Conservation (phyloP, 225 moss, liverwort and hornwort genomes). For the Rhytidiadelphus loreus region DNA sequence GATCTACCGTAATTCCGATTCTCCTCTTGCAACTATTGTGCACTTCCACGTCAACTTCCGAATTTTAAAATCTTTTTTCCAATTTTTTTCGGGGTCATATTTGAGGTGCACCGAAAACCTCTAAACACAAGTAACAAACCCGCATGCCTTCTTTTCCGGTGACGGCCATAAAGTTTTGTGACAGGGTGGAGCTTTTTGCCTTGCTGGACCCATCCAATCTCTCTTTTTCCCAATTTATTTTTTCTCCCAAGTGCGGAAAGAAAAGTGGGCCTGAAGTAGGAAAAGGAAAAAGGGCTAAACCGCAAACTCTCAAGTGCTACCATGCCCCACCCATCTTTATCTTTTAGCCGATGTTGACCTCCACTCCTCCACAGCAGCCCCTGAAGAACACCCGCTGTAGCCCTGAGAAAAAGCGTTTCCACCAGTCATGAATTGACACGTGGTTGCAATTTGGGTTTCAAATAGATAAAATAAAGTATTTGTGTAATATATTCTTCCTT, state of each 20-base stretch:
- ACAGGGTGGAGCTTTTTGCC: neutral
- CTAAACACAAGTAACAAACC: neutral
- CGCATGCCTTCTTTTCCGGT: neutral
- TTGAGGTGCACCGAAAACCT: no score
- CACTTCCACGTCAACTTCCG: neutral
- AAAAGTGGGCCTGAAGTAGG: neutral
- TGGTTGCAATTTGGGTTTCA: fast-evolving
- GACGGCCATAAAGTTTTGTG: neutral
- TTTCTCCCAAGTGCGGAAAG: neutral
- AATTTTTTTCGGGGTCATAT: fast-evolving
- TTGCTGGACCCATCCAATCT: neutral
- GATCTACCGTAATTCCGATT: neutral
- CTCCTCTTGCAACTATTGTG: neutral
- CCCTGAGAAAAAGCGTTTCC: neutral
- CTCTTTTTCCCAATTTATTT: neutral
- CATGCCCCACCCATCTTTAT: neutral
- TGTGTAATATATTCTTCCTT: neutral
- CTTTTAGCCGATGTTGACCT: neutral
- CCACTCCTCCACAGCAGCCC: neutral
- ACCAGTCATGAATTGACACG: neutral
- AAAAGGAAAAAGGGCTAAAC: neutral
- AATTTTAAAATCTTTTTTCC: neutral
- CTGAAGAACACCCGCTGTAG: neutral
- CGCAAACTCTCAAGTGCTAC: neutral
- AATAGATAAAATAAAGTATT: neutral